Evolutionary conservation across 75 land plant species (phyloP).

Genomic region (Adiantum capillusveneris): DNA sequence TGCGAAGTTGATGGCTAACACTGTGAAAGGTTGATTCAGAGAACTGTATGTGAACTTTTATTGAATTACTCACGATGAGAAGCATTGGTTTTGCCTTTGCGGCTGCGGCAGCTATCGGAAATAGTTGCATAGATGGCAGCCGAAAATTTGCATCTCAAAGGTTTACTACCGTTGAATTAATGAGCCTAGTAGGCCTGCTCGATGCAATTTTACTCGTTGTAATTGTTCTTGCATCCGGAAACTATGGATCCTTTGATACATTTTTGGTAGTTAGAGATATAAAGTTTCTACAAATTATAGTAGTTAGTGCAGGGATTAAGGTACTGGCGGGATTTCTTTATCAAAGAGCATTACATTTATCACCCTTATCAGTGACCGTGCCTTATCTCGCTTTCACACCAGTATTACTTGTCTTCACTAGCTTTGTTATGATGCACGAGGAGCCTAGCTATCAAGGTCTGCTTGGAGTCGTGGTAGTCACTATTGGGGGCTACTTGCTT

Average conservation of each 20-base stretch:
- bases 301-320: constrained; percentile 35
- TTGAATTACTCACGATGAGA: constrained; percentile 10
- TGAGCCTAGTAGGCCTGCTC: constrained; percentile 30
- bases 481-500: constrained; percentile 36
- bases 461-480: constrained; percentile 29
- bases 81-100: constrained; percentile 36
- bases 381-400: constrained; percentile 41
- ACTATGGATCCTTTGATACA: constrained; percentile 5
- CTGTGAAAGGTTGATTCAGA: too few relatives aligned
- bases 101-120: constrained; percentile 34
- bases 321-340: constrained; percentile 39
- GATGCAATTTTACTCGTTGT: constrained; percentile 24
- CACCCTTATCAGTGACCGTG: constrained; percentile 37
- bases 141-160: constrained; percentile 35
- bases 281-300: constrained; percentile 13
- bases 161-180: constrained; percentile 25
- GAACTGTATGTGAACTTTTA: too few relatives aligned
- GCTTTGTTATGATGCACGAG: constrained; percentile 28
- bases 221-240: constrained; percentile 18
- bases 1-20: too few relatives aligned
- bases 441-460: constrained; percentile 28
- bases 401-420: constrained; percentile 29
- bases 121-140: constrained; percentile 39
- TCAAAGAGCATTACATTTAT: constrained; percentile 36
- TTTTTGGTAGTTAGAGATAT: neutral